Base-by-base conservation (phyloP, 495 filamentous ascomycete species). In the Neurospora tetrasperma region DNA sequence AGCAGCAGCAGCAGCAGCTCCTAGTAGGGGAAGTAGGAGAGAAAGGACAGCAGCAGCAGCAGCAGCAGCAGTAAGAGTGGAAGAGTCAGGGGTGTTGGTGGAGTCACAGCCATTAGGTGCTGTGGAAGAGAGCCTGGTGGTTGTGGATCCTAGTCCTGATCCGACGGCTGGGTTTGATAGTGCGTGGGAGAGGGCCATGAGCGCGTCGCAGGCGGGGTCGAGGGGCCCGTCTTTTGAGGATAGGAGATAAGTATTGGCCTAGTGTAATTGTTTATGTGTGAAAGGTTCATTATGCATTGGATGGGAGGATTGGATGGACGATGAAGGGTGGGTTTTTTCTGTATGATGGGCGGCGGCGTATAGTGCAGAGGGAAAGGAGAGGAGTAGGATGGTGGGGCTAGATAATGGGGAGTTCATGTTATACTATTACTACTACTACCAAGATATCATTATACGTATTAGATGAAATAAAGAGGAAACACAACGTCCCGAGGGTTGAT, bases 171-270 rank as follows among this genome's bases (percentile, higher is more conserved):
- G 84, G 40, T 88, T 90, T 74, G 90, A 91, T 77, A 86, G 81
- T 69, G 89, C 89, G n/a, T 93, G 90, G 90, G 88, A 85, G 69
- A 87, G 85, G 75, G 89, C 90, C 9, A 80, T 74, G 66, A 40
- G 38, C 5, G 41, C 38, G 35, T 20, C 20, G 8, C 69, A 70
- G 69, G 31, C 41, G 5, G 69, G 54, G 6, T 66, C 54, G 14
- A 66, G 54, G 54, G 54, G 54, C 6, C 54, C 54, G 14, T 31
- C 27, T 4, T 66, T 66, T 38, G 54, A 66, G 27, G 54, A 66
- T 35, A 66, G 54, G 54, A 66, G 54, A 66, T 66, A 3, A 66
- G 6, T 3, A 14, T 1, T 35, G 14, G 23, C 16, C 23, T 31
- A 59, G 54, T 66, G 54, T 66, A 66, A 16, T 66, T 1, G 14